A percentile compares a stretch with the other conserved stretches of the same genome.
These are phyloP conservation scores for Acanthochlamys bracteata DNA, from an alignment of 106 monocot species.

Conservation along the genomic window DNA sequence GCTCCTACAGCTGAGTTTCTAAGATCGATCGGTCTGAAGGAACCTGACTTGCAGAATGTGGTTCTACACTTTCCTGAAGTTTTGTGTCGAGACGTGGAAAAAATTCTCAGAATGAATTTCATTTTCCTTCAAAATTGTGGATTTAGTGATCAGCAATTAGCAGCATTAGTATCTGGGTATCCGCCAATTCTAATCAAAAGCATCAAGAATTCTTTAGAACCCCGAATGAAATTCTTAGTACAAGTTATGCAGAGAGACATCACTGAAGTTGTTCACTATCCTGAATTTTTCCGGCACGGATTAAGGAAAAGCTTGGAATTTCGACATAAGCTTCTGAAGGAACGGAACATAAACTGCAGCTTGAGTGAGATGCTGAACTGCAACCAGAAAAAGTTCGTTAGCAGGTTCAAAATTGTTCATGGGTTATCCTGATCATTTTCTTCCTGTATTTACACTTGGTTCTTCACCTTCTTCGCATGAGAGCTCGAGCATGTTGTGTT, in stretches of 20 bases:
- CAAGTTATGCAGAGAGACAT: slow-evolving; percentile 74
- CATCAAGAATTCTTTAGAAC: slow-evolving; percentile 63
- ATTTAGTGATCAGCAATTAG: slow-evolving; percentile 44
- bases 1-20: slow-evolving; percentile 70
- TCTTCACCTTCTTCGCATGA: no score
- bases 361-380: slow-evolving; percentile 77
- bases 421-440: slow-evolving; percentile 10
- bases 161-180: slow-evolving; percentile 50
- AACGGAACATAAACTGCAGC: slow-evolving; percentile 43
- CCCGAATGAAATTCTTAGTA: slow-evolving; percentile 64
- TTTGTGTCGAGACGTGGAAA: slow-evolving; percentile 69
- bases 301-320: slow-evolving; percentile 81
- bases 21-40: slow-evolving; percentile 54
- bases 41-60: slow-evolving; percentile 39
- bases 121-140: slow-evolving; percentile 45
- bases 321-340: slow-evolving; percentile 46
- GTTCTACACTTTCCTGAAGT: slow-evolving; percentile 60
- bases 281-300: slow-evolving; percentile 76
- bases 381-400: slow-evolving; percentile 57
- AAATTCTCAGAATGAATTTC: slow-evolving; percentile 59
- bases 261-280: slow-evolving; percentile 55
- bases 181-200: slow-evolving; percentile 89
- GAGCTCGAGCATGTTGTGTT: no score
- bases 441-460: no score
- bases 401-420: slow-evolving; percentile 34